phyloP scores from a whole-genome alignment of 2,329 filamentous ascomycete species.

The Penicillium digitatum region DNA sequence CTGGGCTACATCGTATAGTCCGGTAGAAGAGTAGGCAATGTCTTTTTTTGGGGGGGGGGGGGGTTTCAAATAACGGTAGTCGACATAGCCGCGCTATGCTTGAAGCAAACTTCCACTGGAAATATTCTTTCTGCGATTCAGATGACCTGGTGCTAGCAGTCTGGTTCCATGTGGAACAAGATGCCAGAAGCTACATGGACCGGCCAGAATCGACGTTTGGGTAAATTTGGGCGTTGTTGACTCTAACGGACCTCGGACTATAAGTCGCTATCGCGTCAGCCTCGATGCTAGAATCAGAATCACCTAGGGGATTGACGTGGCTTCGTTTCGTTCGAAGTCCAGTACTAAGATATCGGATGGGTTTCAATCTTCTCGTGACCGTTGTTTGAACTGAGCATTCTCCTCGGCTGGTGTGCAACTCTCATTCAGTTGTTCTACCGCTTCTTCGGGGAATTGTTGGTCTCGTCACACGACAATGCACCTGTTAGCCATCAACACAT shows the following conservation, averaged over 20 bases:
- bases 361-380: slow-evolving; percentile 6
- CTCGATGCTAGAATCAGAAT: slow-evolving; percentile 4
- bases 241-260: background rate
- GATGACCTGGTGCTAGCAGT: slow-evolving; percentile 18
- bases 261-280: slow-evolving; percentile 2
- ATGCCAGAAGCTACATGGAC: slow-evolving; percentile 3
- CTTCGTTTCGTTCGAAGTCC: slow-evolving; percentile 13
- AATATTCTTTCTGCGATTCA: slow-evolving; percentile 12
- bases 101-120: background rate
- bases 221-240: background rate
- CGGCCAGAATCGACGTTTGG: background rate
- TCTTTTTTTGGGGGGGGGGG: background rate
- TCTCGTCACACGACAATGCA: slow-evolving; percentile 20
- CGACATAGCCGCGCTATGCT: slow-evolving; percentile 17
- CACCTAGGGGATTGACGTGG: slow-evolving; percentile 19
- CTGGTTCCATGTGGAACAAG: slow-evolving; percentile 9
- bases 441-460: slow-evolving; percentile 13
- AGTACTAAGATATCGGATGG: background rate
- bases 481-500: slow-evolving; percentile 19
- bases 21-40: background rate
- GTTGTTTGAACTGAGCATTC: background rate
- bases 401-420: background rate
- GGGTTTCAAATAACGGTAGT: no score
- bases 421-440: slow-evolving; percentile 7
- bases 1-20: background rate